Conservation (phyloP, 805 yeast genomes). For the Teunomyces atbi region DNA sequence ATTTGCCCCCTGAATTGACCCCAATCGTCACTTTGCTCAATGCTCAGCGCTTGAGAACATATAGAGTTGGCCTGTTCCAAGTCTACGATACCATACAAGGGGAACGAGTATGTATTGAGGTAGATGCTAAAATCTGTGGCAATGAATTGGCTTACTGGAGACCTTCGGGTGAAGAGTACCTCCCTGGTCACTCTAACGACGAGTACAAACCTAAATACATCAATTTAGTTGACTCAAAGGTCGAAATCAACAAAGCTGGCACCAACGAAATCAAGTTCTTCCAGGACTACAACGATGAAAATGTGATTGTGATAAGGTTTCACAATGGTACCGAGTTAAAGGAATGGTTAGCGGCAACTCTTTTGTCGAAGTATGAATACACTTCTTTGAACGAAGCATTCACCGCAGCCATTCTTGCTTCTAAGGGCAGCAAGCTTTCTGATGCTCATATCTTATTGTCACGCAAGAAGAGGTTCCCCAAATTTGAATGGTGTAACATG, state of each 20-base stretch:
- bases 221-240: slow-evolving; percentile 47
- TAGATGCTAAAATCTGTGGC: slow-evolving; percentile 47
- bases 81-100: slow-evolving; percentile 21
- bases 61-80: slow-evolving; percentile 51
- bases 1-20: slow-evolving; percentile 59
- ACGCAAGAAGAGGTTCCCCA: slow-evolving; percentile 44
- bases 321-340: slow-evolving; percentile 18
- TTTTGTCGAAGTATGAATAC: slow-evolving; percentile 56
- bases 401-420: slow-evolving; percentile 61
- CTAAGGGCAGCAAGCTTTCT: slow-evolving; percentile 53
- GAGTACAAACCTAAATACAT: slow-evolving; percentile 51
- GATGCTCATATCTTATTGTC: slow-evolving; percentile 60
- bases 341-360: slow-evolving; percentile 48
- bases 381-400: slow-evolving; percentile 58
- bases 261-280: slow-evolving; percentile 21
- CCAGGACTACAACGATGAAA: slow-evolving; percentile 28
- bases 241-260: slow-evolving; percentile 13
- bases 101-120: slow-evolving; percentile 31
- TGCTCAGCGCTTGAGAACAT: slow-evolving; percentile 67
- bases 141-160: slow-evolving; percentile 53
- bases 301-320: slow-evolving; percentile 25
- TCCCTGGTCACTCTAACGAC: slow-evolving; percentile 28
- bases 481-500: slow-evolving; percentile 62
- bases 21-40: slow-evolving; percentile 70
- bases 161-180: slow-evolving; percentile 26